Evolutionary conservation across 2,329 filamentous ascomycete species (phyloP).

Genomic region (Pestalotiopsis sp.): DNA sequence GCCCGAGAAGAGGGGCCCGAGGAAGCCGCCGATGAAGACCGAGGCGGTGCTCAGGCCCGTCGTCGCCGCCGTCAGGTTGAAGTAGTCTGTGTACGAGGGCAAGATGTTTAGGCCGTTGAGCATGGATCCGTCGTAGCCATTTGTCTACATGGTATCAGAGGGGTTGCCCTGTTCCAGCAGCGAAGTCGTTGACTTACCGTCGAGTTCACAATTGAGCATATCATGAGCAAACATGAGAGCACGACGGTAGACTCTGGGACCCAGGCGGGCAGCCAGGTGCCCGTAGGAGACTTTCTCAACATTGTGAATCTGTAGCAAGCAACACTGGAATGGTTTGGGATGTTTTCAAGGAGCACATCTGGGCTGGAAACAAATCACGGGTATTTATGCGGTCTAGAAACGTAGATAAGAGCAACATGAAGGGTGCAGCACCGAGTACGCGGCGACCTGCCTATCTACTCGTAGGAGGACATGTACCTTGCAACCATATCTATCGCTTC

Average conservation of each 20-base stretch:
- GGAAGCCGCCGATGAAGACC: slow-evolving; percentile 53
- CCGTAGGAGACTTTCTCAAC: slow-evolving; percentile 39
- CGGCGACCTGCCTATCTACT: background rate
- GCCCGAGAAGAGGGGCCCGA: slow-evolving; percentile 47
- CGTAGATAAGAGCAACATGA: background rate
- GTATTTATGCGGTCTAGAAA: background rate
- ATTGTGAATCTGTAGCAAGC: slow-evolving; percentile 15
- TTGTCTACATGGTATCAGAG: too few species aligned
- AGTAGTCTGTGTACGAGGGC: slow-evolving; percentile 58
- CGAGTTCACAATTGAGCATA: slow-evolving; percentile 49
- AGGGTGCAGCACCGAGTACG: background rate
- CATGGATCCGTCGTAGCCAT: slow-evolving; percentile 52
- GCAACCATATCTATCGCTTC: background rate
- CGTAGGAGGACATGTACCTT: background rate
- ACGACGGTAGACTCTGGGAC: slow-evolving; percentile 44
- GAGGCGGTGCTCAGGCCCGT: slow-evolving; percentile 58
- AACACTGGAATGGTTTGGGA: background rate
- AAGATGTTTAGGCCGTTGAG: slow-evolving; percentile 62
- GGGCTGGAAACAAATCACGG: background rate
- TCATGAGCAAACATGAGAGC: slow-evolving; percentile 42
- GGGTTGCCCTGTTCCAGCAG: too few species aligned
- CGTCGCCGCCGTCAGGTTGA: slow-evolving; percentile 54
- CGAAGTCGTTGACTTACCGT: too few species aligned
- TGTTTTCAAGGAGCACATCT: background rate
- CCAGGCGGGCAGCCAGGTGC: slow-evolving; percentile 51